Conservation (phyloP, 495 filamentous ascomycete genomes). For the Talaromyces stipitatus region DNA sequence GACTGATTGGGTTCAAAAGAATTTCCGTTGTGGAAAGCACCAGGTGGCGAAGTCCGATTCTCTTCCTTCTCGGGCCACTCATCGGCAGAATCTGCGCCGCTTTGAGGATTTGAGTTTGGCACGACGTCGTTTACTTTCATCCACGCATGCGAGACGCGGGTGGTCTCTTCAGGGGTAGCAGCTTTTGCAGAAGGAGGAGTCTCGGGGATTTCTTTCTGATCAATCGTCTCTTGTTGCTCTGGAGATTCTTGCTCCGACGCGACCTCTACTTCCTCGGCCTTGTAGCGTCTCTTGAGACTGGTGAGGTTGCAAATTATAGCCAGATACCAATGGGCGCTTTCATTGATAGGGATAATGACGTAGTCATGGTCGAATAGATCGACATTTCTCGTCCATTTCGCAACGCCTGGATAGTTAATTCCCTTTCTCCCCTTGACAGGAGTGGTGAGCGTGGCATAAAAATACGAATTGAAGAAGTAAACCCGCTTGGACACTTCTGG, state of each 20-base stretch:
- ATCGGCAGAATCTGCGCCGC: conserved; percentile 3
- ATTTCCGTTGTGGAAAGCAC: conserved; percentile 8
- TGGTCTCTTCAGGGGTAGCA: conserved; percentile 10
- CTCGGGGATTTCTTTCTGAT: conserved; percentile 24
- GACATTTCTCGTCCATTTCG: conserved; percentile 81
- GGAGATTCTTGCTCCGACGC: conserved; percentile 9
- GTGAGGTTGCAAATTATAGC: conserved; percentile 90
- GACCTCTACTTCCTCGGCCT: conserved; percentile 13
- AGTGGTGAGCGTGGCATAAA: conserved; percentile 67
- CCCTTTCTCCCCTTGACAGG: conserved; percentile 44
- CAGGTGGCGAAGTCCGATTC: conserved; percentile 8
- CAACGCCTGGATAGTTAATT: conserved; percentile 74
- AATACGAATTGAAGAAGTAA: conserved; percentile 89
- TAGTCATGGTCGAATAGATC: conserved; percentile 84
- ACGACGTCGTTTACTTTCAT: conserved; percentile 14
- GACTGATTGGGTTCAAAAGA: neutral
- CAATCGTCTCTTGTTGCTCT: neutral
- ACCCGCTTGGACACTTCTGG: conserved; percentile 53
- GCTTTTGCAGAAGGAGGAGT: conserved; percentile 20
- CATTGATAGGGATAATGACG: conserved; percentile 86
- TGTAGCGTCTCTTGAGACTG: conserved; percentile 28
- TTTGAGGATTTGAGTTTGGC: conserved; percentile 1
- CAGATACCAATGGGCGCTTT: conserved; percentile 84
- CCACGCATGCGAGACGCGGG: conserved; percentile 18
- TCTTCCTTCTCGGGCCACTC: conserved; percentile 25